Conservation (phyloP, 306 rosid genomes). For the Vigna mungo region DNA sequence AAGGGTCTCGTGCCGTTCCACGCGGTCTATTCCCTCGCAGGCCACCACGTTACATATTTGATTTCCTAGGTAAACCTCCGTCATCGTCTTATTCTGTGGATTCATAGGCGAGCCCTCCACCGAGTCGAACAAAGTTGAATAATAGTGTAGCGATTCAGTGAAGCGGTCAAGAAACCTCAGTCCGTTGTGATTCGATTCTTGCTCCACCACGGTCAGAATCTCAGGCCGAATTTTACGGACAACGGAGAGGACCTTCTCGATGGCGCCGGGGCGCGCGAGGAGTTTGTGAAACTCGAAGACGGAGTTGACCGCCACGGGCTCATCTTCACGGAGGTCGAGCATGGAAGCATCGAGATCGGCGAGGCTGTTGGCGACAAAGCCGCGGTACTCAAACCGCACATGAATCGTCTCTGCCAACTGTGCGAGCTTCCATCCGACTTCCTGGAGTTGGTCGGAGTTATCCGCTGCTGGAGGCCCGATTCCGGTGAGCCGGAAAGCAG, state of each 20-base stretch:
- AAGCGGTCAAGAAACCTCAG: conserved; percentile 76
- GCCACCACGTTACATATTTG: conserved; percentile 95
- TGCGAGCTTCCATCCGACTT: conserved; percentile 95
- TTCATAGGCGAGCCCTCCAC: conserved; percentile 76
- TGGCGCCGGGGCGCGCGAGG: conserved; percentile 78
- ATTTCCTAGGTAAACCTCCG: conserved; percentile 87
- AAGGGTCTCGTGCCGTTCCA: conserved; percentile 85
- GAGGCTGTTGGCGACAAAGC: conserved; percentile 78
- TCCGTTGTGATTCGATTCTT: conserved; percentile 87
- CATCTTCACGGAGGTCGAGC: conserved; percentile 78
- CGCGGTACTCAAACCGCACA: conserved; percentile 81
- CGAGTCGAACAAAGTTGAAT: conserved; percentile 95
- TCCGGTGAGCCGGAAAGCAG: conserved; percentile 82
- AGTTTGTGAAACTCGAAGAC: conserved; percentile 84
- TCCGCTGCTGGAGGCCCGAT: conserved; percentile 90
- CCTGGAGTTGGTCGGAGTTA: conserved; percentile 82
- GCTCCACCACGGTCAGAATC: conserved; percentile 87
- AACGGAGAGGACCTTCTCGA: conserved; percentile 77
- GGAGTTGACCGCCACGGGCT: conserved; percentile 88
- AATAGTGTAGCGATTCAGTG: conserved; percentile 88
- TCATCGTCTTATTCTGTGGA: conserved; percentile 69
- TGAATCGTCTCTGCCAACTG: conserved; percentile 75
- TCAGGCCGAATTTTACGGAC: conserved; percentile 79
- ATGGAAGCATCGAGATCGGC: conserved; percentile 91
- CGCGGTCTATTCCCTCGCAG: conserved; percentile 83